Evolutionary conservation across 495 filamentous ascomycete genomes (phyloP), one percentile per base, ranked within the genome.

Genomic region (Aspergillus funiculosus): DNA sequence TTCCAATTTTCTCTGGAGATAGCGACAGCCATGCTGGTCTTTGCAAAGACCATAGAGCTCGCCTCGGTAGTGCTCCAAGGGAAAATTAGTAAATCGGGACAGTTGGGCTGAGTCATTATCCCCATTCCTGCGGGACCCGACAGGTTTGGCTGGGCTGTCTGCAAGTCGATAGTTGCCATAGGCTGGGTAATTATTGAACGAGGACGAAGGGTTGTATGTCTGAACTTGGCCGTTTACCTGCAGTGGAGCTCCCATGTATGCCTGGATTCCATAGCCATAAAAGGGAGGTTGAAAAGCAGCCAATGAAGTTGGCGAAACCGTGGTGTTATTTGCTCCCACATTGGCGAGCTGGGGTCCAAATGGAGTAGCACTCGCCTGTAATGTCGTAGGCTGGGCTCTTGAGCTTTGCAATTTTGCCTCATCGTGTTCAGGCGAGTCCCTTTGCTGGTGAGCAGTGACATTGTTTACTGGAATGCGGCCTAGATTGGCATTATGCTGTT

Each of bases 1-100:
- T 67, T 97, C 92, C n/a, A 98, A 71, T 66, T 95, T 92, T 72
- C 94, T 89, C 71, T 98, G 92, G 28, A 98, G 65, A 64, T 86
- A 96, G 46, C 92, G 82, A 56, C 92, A 98, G 19, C 92, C 92
- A 64, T 97, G 88, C 66, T 98, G 92, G 58, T 98, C 92, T 66
- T 94, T 96, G 74, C 90, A 97, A 15, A 94, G 73, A 9, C 70
- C 69, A 63, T 95, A 90, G 52, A 98, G 85, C 53, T 88, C 81
- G 26, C 88, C 87, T 29, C 74, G 71, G 49, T 90, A 79, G 36
- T 82, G 72, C 56, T 94, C 85, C n/a, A 98, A 68, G 11, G 81
- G 76, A 51, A 85, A 68, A 56, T 88, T 87, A 27, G 79, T 75
- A 62, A 85, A 95, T 18, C 88, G 87, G 53, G 63, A 70, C 3